Conservation (phyloP, 1,284 basidiomycete genomes). For the Earliella scabrosa region DNA sequence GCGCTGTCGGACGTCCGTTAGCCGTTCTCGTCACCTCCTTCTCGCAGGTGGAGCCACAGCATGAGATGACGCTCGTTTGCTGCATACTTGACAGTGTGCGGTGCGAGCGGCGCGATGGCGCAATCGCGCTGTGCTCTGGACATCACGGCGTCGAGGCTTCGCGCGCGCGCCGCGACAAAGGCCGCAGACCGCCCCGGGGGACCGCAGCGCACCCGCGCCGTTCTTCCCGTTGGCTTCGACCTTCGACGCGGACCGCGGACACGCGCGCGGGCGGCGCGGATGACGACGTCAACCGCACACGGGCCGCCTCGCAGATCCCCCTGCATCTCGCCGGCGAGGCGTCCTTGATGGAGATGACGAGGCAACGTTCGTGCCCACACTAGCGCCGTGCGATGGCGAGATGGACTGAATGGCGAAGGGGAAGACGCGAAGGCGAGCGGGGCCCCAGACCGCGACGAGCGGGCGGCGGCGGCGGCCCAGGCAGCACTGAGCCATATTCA, state of each 20-base stretch:
- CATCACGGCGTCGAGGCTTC: too few relatives aligned
- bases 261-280: too few relatives aligned
- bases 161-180: not conserved
- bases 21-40: constrained; percentile 8
- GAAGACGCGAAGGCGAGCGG: not conserved
- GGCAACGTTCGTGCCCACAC: too few relatives aligned
- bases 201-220: not conserved
- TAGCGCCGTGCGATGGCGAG: not conserved
- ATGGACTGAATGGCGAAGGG: constrained; percentile 3
- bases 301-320: constrained; percentile 14
- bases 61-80: too few relatives aligned
- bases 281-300: not conserved
- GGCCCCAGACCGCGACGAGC: constrained; percentile 1
- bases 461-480: not conserved
- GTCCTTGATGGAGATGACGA: too few relatives aligned
- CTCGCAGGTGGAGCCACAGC: not conserved
- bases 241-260: too few relatives aligned
- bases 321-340: not conserved
- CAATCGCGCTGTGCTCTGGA: constrained; percentile 11
- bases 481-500: too few relatives aligned
- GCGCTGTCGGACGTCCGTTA: constrained; percentile 13
- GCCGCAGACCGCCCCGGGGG: not conserved
- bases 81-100: too few relatives aligned
- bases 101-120: constrained; percentile 21
- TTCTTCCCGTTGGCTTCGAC: not conserved